phyloP scores from a whole-genome alignment of 768 basidiomycete genomes.

The Pleurotus citrinopileatus region DNA sequence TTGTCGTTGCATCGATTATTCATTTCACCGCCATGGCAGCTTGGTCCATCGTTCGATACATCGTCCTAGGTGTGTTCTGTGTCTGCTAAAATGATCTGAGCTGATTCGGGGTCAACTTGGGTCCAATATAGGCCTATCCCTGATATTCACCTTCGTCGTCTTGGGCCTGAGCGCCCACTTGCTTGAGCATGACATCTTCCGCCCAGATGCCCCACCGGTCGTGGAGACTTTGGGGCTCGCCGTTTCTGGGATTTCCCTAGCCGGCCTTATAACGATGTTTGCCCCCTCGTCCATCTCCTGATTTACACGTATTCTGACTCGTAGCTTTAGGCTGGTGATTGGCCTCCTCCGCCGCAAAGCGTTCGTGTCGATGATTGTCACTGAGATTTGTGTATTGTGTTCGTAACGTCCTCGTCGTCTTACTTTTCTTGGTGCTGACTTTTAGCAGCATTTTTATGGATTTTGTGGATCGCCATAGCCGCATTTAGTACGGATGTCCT shows the following conservation, averaged over 20 bases:
- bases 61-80: conserved; percentile 2
- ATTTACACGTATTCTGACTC: not conserved
- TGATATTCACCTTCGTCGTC: not conserved
- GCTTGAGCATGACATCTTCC: not conserved
- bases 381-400: not conserved
- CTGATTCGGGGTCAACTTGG: not conserved
- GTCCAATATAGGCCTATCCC: not conserved
- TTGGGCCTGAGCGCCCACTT: conserved; percentile 1
- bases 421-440: not conserved
- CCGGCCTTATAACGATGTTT: not conserved
- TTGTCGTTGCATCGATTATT: no score
- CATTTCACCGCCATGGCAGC: not conserved
- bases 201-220: not conserved
- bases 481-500: not conserved
- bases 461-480: not conserved
- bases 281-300: not conserved
- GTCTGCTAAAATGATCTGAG: no score
- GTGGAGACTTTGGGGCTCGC: not conserved
- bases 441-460: not conserved
- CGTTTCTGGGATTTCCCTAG: not conserved
- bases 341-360: not conserved
- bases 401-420: not conserved
- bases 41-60: conserved; percentile 3
- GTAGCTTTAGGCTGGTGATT: not conserved
- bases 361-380: conserved; percentile 4